Evolutionary conservation across 257 asterid genomes (phyloP).

Genomic region (Plectranthus barbatus): DNA sequence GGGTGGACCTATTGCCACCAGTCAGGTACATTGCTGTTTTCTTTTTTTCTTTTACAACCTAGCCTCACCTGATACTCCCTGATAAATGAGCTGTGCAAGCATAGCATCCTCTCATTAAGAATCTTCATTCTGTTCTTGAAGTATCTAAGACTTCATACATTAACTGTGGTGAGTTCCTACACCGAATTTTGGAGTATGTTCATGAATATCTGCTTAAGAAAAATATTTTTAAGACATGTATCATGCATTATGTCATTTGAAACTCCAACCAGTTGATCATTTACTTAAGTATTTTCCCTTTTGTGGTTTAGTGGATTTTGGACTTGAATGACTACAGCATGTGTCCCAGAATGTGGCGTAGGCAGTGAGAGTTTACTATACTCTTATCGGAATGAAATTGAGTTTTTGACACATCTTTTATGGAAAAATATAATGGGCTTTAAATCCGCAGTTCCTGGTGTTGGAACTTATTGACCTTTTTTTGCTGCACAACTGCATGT

Average conservation of each 20-base stretch:
- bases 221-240: neutral
- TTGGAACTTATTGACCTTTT: too few relatives aligned
- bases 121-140: slow-evolving; percentile 1
- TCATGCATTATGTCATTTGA: neutral
- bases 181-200: neutral
- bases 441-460: too few relatives aligned
- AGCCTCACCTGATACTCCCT: too few relatives aligned
- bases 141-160: neutral
- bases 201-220: neutral
- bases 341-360: neutral
- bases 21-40: slow-evolving; percentile 62
- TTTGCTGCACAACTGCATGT: too few relatives aligned
- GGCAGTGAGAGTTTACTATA: neutral
- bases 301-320: neutral
- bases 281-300: neutral
- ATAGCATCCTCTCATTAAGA: neutral
- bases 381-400: neutral
- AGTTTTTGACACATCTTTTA: too few relatives aligned
- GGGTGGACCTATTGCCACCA: slow-evolving; percentile 77
- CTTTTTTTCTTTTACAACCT: too few relatives aligned
- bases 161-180: neutral
- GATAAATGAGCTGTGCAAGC: slow-evolving; percentile 4
- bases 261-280: neutral
- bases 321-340: neutral
- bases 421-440: too few relatives aligned